Base-by-base conservation (phyloP, 306 rosid genomes). In the Vigna reflexopilosa region DNA sequence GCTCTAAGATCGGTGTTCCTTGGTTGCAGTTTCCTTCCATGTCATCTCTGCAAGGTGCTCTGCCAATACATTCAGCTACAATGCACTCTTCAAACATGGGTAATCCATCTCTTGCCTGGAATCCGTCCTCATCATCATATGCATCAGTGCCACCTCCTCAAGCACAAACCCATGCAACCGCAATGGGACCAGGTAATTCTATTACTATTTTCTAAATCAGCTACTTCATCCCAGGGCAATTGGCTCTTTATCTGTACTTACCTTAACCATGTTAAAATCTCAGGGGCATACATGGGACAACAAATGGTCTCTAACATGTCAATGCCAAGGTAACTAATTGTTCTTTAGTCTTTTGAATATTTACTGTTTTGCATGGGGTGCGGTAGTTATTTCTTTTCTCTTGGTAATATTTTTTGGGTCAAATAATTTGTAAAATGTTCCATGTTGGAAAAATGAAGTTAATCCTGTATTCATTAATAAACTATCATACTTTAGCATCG, bases 11-110 rank as follows among this genome's bases (percentile, higher is more conserved):
- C 32, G 83, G 48, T 81, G 62, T 82, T 78, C 65, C 78, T 51
- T 44, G 61, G 68, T 38, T 87, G 90, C 89, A 95, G 98, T 89
- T 95, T 85, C 93, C 96, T 85, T 88, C 94, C 68, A 78, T 82
- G 88, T 81, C 81, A 72, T 82, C 98, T 28, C 77, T 91, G 79
- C 94, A 88, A 81, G 88, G 91, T 80, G 87, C 89, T 55, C 80
- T 89, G 70, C 91, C 95, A 77, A 76, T 75, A 78, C 82, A 93
- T 80, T 78, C 88, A 28, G 89, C 89, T 50, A 45, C 87, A 73
- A 42, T 83, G 84, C 93, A 62, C 55, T 52, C 84, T 48, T 79
- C 94, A 64, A 85, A 89, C 90, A 80, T 83, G 49, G 92, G 86
- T 73, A 81, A 86, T 38, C 93, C 84, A 34, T 47, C 89, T 34